phyloP scores from a whole-genome alignment of 805 yeast species.

The Starmerella bacillaris region DNA sequence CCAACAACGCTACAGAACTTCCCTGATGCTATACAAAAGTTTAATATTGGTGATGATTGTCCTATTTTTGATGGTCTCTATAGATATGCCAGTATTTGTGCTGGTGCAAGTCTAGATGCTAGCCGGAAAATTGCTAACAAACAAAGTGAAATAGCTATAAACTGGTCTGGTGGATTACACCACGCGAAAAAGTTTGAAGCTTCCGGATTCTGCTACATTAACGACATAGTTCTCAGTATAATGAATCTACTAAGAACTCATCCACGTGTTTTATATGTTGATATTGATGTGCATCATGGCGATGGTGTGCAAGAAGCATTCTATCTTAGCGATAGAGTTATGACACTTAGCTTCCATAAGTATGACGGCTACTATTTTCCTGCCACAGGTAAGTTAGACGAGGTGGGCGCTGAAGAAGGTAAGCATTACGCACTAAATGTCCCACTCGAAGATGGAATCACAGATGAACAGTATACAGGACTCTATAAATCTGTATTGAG shows the following conservation, averaged over 20 bases:
- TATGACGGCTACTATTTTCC: constrained; percentile 83
- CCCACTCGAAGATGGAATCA: constrained; percentile 83
- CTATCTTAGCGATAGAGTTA: constrained; percentile 76
- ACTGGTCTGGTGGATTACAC: constrained; percentile 86
- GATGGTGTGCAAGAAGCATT: constrained; percentile 94
- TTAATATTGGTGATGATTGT: constrained; percentile 85
- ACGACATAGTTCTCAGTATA: constrained; percentile 76
- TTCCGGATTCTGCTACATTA: constrained; percentile 77
- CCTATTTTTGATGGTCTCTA: constrained; percentile 91
- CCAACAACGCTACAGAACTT: constrained; percentile 53
- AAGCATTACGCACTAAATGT: constrained; percentile 71
- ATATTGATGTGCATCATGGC: constrained; percentile 84
- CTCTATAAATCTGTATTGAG: constrained; percentile 64
- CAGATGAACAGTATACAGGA: constrained; percentile 54
- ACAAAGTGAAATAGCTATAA: constrained; percentile 78
- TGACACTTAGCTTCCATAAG: constrained; percentile 81
- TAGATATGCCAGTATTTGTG: constrained; percentile 64
- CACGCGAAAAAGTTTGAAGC: constrained; percentile 86
- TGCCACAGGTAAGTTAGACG: constrained; percentile 76
- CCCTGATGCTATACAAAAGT: constrained; percentile 41
- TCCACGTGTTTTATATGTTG: constrained; percentile 73
- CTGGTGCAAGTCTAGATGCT: constrained; percentile 85
- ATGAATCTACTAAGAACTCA: constrained; percentile 61
- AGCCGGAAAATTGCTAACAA: constrained; percentile 65
- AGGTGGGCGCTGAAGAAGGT: constrained; percentile 70